phyloP scores from a whole-genome alignment of 2,329 filamentous ascomycete genomes.

The Colletotrichum godetiae region DNA sequence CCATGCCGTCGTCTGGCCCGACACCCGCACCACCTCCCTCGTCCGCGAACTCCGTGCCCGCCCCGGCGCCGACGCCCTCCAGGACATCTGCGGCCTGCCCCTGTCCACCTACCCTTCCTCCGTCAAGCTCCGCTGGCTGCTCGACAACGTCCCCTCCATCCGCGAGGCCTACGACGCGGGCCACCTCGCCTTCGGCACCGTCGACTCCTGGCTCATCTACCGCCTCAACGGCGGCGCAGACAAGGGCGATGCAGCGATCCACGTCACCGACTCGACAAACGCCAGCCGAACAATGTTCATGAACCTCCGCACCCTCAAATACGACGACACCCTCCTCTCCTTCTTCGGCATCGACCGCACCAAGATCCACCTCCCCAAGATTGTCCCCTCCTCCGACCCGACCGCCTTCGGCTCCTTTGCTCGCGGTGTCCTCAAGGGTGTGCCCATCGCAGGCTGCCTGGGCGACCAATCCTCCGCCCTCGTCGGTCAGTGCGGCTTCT shows the following conservation, averaged over 20 bases:
- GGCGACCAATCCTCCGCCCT: slow-evolving; percentile 89
- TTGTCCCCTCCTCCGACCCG: slow-evolving; percentile 82
- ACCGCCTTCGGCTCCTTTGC: slow-evolving; percentile 77
- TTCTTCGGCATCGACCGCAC: slow-evolving; percentile 80
- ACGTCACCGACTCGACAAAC: slow-evolving; percentile 89
- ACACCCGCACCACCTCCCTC: slow-evolving; percentile 79
- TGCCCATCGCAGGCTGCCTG: slow-evolving; percentile 83
- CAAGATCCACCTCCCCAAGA: slow-evolving; percentile 83
- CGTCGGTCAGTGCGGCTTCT: slow-evolving; percentile 87
- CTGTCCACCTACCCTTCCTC: slow-evolving; percentile 90
- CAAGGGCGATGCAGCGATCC: slow-evolving; percentile 66
- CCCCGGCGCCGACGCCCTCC: slow-evolving; percentile 75
- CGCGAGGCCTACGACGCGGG: slow-evolving; percentile 80
- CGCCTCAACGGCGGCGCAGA: slow-evolving; percentile 80
- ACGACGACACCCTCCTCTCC: slow-evolving; percentile 79
- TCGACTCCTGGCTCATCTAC: slow-evolving; percentile 90
- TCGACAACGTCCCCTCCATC: slow-evolving; percentile 77
- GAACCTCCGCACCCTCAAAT: slow-evolving; percentile 83
- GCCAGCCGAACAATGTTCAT: slow-evolving; percentile 95
- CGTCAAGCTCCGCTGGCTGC: slow-evolving; percentile 86
- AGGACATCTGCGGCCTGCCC: slow-evolving; percentile 80
- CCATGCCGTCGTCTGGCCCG: slow-evolving; percentile 91
- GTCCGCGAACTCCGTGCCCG: slow-evolving; percentile 81
- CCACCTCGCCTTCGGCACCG: slow-evolving; percentile 84
- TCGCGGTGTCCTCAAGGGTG: slow-evolving; percentile 73